Evolutionary conservation across 2,329 filamentous ascomycete genomes (phyloP).

Genomic region (Stachybotrys echinatus): DNA sequence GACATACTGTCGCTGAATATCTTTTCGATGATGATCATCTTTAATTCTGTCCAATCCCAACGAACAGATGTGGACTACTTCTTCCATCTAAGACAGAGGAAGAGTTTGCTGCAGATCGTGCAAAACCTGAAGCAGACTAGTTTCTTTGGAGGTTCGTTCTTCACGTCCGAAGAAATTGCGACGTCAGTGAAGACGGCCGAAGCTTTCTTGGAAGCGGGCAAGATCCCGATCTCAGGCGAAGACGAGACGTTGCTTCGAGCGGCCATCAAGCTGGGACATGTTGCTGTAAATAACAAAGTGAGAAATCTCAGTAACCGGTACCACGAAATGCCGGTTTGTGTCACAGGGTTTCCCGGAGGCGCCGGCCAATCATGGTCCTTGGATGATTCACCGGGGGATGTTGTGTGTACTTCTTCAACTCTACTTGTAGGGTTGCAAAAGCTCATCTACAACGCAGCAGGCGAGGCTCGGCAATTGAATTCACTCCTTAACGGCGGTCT

Average conservation of each 20-base stretch:
- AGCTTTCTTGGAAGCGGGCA: slow-evolving; percentile 60
- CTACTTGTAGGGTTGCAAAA: slow-evolving; percentile 49
- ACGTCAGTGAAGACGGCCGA: slow-evolving; percentile 61
- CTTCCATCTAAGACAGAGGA: slow-evolving; percentile 71
- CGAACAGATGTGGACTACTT: slow-evolving; percentile 81
- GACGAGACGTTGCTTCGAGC: slow-evolving; percentile 58
- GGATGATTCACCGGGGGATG: slow-evolving; percentile 43
- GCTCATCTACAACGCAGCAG: slow-evolving; percentile 39
- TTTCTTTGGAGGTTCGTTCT: slow-evolving; percentile 80
- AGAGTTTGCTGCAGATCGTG: slow-evolving; percentile 62
- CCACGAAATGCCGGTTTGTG: slow-evolving; percentile 73
- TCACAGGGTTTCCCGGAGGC: slow-evolving; percentile 61
- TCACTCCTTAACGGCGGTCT: slow-evolving; percentile 41
- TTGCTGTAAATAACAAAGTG: slow-evolving; percentile 52
- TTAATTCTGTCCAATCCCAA: slow-evolving; percentile 86
- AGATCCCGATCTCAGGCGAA: slow-evolving; percentile 50
- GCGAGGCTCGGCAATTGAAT: slow-evolving; percentile 38
- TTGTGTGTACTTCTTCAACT: slow-evolving; percentile 42
- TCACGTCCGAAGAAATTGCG: slow-evolving; percentile 55
- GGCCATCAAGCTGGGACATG: slow-evolving; percentile 61
- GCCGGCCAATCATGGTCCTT: slow-evolving; percentile 65
- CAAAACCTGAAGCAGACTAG: slow-evolving; percentile 76
- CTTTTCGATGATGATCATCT: slow-evolving; percentile 77
- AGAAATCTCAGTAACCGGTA: slow-evolving; percentile 63
- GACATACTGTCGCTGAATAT: slow-evolving; percentile 80